Evolutionary conservation across 768 basidiomycete genomes (phyloP), one percentile per base, ranked within the genome.

Genomic region (Leccinum broughii): DNA sequence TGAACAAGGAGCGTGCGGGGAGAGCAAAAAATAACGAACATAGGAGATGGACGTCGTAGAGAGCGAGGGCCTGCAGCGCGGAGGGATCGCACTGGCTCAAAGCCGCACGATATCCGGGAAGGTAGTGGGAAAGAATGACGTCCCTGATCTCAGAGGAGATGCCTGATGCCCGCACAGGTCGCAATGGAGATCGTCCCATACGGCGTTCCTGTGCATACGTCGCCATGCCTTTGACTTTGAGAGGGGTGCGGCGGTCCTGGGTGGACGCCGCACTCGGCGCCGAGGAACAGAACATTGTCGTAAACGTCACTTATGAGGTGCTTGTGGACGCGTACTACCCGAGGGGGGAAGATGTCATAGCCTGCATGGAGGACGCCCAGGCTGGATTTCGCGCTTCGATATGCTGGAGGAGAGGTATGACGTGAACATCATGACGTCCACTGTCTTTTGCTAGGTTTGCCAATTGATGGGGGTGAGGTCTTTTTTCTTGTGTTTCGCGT

Each of bases 21-120:
- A 52, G 67, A 51, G 44, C 56, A 59, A 64, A 52, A 60, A 52
- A 35, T 44, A 49, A 81, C 89, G 72, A 76, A 92, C 90, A 68
- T 55, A 92, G 80, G 22, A 87, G 73, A 68, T 85, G 79, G 17
- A 92, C 73, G 70, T 91, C 86, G 51, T 79, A 72, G 44, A 91
- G 72, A 44, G 80, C 76, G 24, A 90, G 77, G 46, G 80, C 77
- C 53, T 80, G 78, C 54, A 76, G 76, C 6, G 77, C 68, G 44
- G 72, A 68, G 26, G 75, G 60, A 61, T 83, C 80, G 48, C 80
- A 28, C 28, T 28, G 28, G 28, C 28, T 28, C 28, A 28, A 28
- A 28, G 28, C 28, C 46, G 75, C 62, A 7, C 73, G 68, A 67
- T 85, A 92, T 6, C 82, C 83, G 0, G 86, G 85, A 2, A 93